These are phyloP conservation scores for Aspergillus baeticus DNA, from an alignment of 495 filamentous ascomycete genomes.

Conservation along the genomic window DNA sequence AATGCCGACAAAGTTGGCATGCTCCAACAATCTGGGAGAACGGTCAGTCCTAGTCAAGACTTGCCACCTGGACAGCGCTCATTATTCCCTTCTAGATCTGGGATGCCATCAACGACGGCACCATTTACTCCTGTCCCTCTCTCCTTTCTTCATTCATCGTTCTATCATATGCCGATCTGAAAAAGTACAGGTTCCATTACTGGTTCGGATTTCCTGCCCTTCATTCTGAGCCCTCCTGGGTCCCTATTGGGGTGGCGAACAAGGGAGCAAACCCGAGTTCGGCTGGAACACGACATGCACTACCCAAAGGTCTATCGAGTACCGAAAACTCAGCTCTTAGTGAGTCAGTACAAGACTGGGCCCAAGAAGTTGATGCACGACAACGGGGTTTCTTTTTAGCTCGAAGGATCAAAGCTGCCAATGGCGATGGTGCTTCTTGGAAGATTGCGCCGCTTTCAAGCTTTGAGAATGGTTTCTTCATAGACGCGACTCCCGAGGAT, in stretches of 20 bases:
- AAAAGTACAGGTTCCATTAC: constrained; percentile 92
- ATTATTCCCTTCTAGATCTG: constrained; percentile 62
- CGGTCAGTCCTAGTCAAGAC: constrained; percentile 48
- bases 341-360: constrained; percentile 83
- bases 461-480: constrained; percentile 88
- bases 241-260: constrained; percentile 26
- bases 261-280: constrained; percentile 4
- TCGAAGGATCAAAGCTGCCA: constrained; percentile 53
- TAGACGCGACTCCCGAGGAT: constrained; percentile 62
- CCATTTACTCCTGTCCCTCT: constrained; percentile 91
- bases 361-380: constrained; percentile 69
- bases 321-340: constrained; percentile 72
- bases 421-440: constrained; percentile 49
- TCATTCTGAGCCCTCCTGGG: constrained; percentile 84
- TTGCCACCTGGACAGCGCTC: not conserved
- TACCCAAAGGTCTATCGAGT: constrained; percentile 48
- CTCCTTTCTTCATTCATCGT: constrained; percentile 83
- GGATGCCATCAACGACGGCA: constrained; percentile 95
- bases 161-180: constrained; percentile 93
- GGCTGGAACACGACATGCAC: constrained; percentile 19
- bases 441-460: constrained; percentile 67
- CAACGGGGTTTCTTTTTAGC: constrained; percentile 95
- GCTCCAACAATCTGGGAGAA: constrained; percentile 70
- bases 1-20: constrained; percentile 69
- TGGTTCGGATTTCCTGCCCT: constrained; percentile 95